phyloP scores from a whole-genome alignment of 768 basidiomycete species.

The Tylopilus sp. region DNA sequence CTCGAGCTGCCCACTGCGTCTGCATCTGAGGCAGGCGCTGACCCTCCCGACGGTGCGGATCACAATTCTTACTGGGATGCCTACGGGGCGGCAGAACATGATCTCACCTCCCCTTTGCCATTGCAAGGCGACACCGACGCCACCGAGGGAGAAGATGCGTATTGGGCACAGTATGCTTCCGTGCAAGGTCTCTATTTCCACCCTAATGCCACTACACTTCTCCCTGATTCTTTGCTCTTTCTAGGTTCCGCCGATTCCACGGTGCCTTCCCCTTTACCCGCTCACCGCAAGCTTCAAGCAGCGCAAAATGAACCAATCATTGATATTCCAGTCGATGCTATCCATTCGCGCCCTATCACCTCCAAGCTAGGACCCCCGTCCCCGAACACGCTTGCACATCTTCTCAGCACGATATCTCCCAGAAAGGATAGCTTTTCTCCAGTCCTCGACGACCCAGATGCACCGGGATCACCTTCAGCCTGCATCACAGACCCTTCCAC shows the following conservation, averaged over 20 bases:
- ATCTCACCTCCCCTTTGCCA: slow-evolving; percentile 16
- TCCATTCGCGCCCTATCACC: slow-evolving; percentile 11
- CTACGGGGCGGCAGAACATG: slow-evolving; percentile 44
- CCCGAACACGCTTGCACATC: slow-evolving; percentile 21
- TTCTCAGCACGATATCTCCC: slow-evolving; percentile 27
- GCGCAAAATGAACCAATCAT: slow-evolving; percentile 7
- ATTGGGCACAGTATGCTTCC: slow-evolving; percentile 71
- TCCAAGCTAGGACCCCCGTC: slow-evolving; percentile 23
- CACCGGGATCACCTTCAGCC: slow-evolving; percentile 5
- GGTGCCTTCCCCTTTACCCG: slow-evolving; percentile 47
- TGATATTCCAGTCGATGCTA: slow-evolving; percentile 17
- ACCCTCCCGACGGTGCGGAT: slow-evolving; percentile 29
- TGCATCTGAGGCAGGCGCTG: slow-evolving; percentile 7
- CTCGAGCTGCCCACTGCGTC: slow-evolving; percentile 28
- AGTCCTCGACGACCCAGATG: slow-evolving; percentile 5
- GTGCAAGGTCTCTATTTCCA: slow-evolving; percentile 53
- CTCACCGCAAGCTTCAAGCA: slow-evolving; percentile 25
- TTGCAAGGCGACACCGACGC: slow-evolving; percentile 7
- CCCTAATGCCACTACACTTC: slow-evolving; percentile 12
- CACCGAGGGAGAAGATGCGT: slow-evolving; percentile 51
- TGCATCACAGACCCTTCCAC: slow-evolving; percentile 8
- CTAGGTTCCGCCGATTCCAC: slow-evolving; percentile 73
- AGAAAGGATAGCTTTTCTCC: slow-evolving; percentile 17
- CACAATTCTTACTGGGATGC: slow-evolving; percentile 69
- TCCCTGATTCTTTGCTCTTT: slow-evolving; percentile 2